A percentile compares a stretch with the other conserved stretches of the same genome.
These are phyloP conservation scores for Vanderwaltozyma yarrowii DNA, from an alignment of 805 yeast genomes.

Conservation along the genomic window DNA sequence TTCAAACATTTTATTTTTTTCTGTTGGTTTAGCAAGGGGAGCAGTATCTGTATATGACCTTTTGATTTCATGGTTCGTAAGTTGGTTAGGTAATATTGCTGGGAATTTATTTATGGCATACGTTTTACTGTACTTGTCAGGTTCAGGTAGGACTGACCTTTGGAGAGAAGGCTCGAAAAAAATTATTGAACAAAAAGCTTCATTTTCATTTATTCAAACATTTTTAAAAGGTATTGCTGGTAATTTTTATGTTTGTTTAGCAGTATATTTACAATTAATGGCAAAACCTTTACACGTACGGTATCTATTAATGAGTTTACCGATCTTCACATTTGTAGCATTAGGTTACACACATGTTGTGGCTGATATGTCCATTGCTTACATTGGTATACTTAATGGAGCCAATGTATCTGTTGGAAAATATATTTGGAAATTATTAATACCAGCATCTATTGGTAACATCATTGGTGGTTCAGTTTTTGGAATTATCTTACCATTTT, in stretches of 20 bases:
- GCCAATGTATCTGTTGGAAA: slow-evolving; percentile 52
- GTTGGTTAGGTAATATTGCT: slow-evolving; percentile 58
- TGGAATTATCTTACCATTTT: slow-evolving; percentile 58
- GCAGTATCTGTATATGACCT: slow-evolving; percentile 61
- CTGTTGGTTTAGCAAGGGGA: slow-evolving; percentile 57
- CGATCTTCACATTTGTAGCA: slow-evolving; percentile 68
- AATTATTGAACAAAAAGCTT: slow-evolving; percentile 36
- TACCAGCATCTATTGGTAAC: slow-evolving; percentile 69
- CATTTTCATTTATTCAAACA: slow-evolving; percentile 46
- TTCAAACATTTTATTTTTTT: slow-evolving; percentile 63
- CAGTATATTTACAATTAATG: slow-evolving; percentile 66
- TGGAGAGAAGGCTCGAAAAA: slow-evolving; percentile 40
- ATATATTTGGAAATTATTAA: slow-evolving; percentile 61
- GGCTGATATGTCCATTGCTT: slow-evolving; percentile 68
- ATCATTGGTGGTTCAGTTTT: slow-evolving; percentile 69
- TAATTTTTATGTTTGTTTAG: slow-evolving; percentile 66
- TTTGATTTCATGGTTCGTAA: slow-evolving; percentile 52
- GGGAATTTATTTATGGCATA: slow-evolving; percentile 58
- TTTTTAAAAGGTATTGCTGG: slow-evolving; percentile 66
- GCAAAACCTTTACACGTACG: slow-evolving; percentile 75
- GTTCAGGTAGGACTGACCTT: slow-evolving; percentile 32
- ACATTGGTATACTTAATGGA: slow-evolving; percentile 58
- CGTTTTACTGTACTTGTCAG: slow-evolving; percentile 49
- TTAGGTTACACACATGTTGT: slow-evolving; percentile 73
- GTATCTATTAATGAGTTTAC: slow-evolving; percentile 49